A percentile compares a stretch with the other conserved stretches of the same genome.
Evolutionary conservation across 805 yeast species (phyloP).

Genomic region (Saturnispora diversa): DNA sequence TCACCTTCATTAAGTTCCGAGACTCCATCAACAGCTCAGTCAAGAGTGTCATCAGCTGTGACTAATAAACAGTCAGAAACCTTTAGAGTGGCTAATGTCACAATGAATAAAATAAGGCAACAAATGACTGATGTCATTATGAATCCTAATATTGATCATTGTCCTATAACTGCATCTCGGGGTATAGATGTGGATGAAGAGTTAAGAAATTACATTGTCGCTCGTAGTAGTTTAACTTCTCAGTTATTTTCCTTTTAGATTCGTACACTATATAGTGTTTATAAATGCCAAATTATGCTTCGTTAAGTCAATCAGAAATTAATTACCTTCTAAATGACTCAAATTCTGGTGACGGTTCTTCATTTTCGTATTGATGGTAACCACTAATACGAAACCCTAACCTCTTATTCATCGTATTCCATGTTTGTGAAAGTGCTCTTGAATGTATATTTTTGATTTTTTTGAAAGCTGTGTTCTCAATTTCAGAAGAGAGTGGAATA

Average conservation of each 20-base stretch:
- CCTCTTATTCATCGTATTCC: not conserved
- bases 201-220: slow-evolving; percentile 5
- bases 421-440: no score
- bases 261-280: not conserved
- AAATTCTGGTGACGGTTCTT: slow-evolving; percentile 3
- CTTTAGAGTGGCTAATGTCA: slow-evolving; percentile 13
- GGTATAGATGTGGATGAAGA: slow-evolving; percentile 5
- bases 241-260: slow-evolving; percentile 8
- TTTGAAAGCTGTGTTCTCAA: no score
- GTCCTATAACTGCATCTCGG: slow-evolving; percentile 13
- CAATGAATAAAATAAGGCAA: slow-evolving; percentile 12
- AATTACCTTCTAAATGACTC: not conserved
- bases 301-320: not conserved
- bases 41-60: slow-evolving; percentile 9
- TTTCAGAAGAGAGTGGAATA: no score
- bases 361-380: not conserved
- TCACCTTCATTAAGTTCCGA: not conserved
- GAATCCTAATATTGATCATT: slow-evolving; percentile 12
- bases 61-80: slow-evolving; percentile 13
- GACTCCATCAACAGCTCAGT: not conserved
- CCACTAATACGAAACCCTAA: not conserved
- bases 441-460: no score
- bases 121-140: slow-evolving; percentile 10
- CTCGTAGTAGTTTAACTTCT: slow-evolving; percentile 15
- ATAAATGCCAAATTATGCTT: not conserved